phyloP scores from a whole-genome alignment of 441 rosid species.

The Pelargonium fulgidum region DNA sequence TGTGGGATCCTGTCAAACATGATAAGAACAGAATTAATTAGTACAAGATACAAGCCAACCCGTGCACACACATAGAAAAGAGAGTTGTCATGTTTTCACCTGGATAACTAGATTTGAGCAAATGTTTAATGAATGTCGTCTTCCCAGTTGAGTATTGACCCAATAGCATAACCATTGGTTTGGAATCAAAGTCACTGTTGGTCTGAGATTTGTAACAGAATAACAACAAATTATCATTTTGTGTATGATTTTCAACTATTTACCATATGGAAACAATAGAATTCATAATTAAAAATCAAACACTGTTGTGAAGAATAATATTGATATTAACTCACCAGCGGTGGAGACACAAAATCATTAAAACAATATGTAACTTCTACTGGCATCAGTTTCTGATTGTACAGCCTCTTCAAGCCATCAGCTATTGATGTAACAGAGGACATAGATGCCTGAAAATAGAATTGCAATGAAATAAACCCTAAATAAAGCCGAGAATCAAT shows the following conservation, averaged over 20 bases:
- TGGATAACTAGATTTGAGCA: conserved; percentile 75
- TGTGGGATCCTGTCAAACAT: conserved; percentile 71
- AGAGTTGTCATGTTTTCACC: conserved; percentile 40
- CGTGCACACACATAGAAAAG: background rate
- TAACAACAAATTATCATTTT: conserved; percentile 10
- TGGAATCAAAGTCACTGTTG: conserved; percentile 95
- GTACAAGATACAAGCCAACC: background rate
- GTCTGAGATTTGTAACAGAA: conserved; percentile 40
- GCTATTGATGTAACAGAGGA: conserved; percentile 86
- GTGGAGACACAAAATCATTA: conserved; percentile 82
- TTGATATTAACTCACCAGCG: conserved; percentile 46
- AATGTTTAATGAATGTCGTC: conserved; percentile 93
- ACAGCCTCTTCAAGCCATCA: conserved; percentile 85
- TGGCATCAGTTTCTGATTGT: conserved; percentile 85
- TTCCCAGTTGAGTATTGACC: conserved; percentile 98
- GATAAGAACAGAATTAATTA: conserved; percentile 11
- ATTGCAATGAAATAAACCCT: too few species aligned
- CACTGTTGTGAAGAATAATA: too few species aligned
- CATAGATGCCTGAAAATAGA: conserved; percentile 53
- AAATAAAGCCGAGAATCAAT: too few species aligned
- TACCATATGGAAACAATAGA: conserved; percentile 4
- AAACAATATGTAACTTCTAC: conserved; percentile 77
- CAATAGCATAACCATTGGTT: conserved; percentile 96
- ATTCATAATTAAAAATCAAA: background rate
- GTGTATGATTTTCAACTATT: background rate